Evolutionary conservation across 1,139 yeast species (phyloP).

Genomic region (Suhomyces anneliseae): DNA sequence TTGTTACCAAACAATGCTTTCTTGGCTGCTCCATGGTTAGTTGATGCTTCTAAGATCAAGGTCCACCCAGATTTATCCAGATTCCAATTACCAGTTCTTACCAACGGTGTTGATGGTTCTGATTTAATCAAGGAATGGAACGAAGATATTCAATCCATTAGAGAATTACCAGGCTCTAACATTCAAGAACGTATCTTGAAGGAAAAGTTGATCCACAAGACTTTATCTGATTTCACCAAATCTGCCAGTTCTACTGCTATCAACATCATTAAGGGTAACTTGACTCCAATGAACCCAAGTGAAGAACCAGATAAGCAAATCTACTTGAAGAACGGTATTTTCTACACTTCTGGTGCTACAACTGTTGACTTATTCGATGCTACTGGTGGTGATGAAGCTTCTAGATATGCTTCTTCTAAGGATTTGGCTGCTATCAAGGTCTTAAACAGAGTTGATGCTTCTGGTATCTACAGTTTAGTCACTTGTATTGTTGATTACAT

Average conservation of each 20-base stretch:
- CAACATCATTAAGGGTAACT: constrained; percentile 69
- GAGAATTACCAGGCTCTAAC: constrained; percentile 61
- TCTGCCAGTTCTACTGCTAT: constrained; percentile 81
- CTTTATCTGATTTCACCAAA: constrained; percentile 74
- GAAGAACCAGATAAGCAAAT: constrained; percentile 64
- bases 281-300: constrained; percentile 76
- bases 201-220: constrained; percentile 72
- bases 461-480: constrained; percentile 67
- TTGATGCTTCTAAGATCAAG: constrained; percentile 29
- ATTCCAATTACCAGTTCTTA: constrained; percentile 55
- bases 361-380: constrained; percentile 64
- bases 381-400: constrained; percentile 83
- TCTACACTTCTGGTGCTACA: constrained; percentile 68
- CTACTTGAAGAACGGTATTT: constrained; percentile 77
- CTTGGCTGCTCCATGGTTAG: constrained; percentile 77
- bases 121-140: constrained; percentile 77
- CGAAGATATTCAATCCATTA: constrained; percentile 81
- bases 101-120: constrained; percentile 60
- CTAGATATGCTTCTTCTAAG: constrained; percentile 76
- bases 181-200: constrained; percentile 70
- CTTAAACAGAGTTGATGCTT: constrained; percentile 65
- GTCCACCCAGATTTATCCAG: constrained; percentile 60
- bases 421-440: constrained; percentile 74
- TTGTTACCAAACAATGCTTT: constrained; percentile 60
- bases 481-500: constrained; percentile 86